Conservation (phyloP, 1,139 yeast genomes). For the Meyerozyma elateridarum region DNA sequence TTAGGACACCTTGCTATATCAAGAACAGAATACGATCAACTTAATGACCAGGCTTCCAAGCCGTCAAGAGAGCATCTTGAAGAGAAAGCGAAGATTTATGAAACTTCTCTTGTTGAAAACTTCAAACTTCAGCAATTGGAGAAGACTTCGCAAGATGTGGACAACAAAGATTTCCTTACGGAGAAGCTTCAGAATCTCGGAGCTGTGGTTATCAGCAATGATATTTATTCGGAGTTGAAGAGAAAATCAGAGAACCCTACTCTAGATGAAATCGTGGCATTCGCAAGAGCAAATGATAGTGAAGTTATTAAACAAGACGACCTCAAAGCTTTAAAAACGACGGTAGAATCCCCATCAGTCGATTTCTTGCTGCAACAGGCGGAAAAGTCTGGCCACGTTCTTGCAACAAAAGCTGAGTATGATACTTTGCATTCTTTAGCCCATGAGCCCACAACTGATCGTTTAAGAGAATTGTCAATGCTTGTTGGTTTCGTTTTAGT, state of each 20-base stretch:
- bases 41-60: constrained; percentile 22
- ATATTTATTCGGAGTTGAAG: neutral
- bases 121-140: no score
- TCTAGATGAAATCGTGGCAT: neutral
- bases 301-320: no score
- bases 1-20: constrained; percentile 4
- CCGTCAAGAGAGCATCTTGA: constrained; percentile 35
- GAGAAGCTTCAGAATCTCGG: no score
- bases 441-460: neutral
- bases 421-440: neutral
- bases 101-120: no score
- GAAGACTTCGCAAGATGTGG: no score
- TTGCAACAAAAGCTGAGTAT: neutral
- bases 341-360: no score
- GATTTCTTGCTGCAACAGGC: no score
- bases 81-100: constrained; percentile 26
- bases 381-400: neutral
- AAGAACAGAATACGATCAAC: constrained; percentile 11
- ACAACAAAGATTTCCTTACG: no score
- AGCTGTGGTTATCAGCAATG: no score
- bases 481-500: constrained; percentile 14
- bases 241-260: neutral
- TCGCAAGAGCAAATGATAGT: no score
- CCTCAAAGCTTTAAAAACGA: no score
- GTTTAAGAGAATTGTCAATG: neutral